Evolutionary conservation across 768 basidiomycete genomes (phyloP).

Genomic region (Plicaturopsis crispa): DNA sequence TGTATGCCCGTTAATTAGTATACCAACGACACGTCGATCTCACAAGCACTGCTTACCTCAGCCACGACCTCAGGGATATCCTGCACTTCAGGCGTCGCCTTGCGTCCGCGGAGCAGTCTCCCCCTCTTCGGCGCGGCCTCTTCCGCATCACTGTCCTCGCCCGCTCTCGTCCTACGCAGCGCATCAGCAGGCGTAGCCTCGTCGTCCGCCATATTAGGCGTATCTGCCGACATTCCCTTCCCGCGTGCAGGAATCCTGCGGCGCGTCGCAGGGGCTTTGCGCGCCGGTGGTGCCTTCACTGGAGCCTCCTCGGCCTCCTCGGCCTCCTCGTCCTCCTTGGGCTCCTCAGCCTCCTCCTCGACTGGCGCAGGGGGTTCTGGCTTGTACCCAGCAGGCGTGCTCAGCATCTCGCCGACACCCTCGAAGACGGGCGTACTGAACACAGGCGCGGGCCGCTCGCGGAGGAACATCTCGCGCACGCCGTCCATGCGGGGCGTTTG

Average conservation of each 20-base stretch:
- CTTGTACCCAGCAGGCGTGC: constrained; percentile 18
- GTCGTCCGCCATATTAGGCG: not conserved
- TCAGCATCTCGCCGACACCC: constrained; percentile 21
- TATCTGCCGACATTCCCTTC: constrained; percentile 1
- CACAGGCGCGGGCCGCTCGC: constrained; percentile 8
- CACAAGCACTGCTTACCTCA: no score
- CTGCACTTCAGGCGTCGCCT: not conserved
- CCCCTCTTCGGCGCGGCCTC: not conserved
- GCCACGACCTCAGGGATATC: not conserved
- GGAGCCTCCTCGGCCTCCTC: constrained; percentile 3
- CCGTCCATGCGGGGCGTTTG: constrained; percentile 28
- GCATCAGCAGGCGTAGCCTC: constrained; percentile 21
- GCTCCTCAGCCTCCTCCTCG: constrained; percentile 6
- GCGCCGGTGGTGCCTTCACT: constrained; percentile 4
- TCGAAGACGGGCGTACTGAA: constrained; percentile 17
- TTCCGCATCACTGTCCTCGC: not conserved
- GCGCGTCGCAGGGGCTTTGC: constrained; percentile 16
- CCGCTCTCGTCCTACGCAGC: constrained; percentile 15
- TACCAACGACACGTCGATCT: no score
- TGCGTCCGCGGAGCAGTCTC: not conserved
- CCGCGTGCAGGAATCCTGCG: constrained; percentile 10
- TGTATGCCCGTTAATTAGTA: no score
- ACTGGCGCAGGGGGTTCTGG: constrained; percentile 3
- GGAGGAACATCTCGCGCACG: constrained; percentile 21
- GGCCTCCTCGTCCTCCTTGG: constrained; percentile 4